Evolutionary conservation across 1,284 basidiomycete species (phyloP).

Genomic region (Pyrrhoderma lamaoense): DNA sequence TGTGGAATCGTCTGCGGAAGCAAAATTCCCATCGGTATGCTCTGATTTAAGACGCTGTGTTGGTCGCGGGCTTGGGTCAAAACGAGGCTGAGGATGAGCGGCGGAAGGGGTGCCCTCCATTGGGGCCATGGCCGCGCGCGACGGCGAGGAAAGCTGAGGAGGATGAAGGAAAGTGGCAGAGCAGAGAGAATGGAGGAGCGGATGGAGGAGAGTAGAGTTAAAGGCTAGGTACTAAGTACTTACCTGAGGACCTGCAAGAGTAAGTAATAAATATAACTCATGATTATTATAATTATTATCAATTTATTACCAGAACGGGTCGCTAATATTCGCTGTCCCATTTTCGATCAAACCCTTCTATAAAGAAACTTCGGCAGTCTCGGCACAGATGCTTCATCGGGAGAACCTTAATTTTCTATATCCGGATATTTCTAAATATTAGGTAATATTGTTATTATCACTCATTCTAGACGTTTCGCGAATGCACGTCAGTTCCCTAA

Average conservation of each 20-base stretch:
- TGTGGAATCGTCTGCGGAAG: slow-evolving; percentile 13
- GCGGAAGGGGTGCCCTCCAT: not conserved
- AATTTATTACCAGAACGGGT: no score
- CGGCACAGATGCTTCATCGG: no score
- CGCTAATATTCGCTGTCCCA: no score
- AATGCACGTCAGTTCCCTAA: no score
- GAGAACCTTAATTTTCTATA: no score
- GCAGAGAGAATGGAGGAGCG: not conserved
- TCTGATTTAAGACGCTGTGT: slow-evolving; percentile 14
- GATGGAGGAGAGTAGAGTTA: not conserved
- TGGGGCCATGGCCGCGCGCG: slow-evolving; percentile 4
- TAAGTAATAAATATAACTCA: no score
- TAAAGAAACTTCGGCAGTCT: no score
- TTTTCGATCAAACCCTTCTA: no score
- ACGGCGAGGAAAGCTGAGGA: not conserved
- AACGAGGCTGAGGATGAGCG: slow-evolving; percentile 9
- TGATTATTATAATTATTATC: no score
- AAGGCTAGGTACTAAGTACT: not conserved
- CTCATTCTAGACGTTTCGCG: not conserved
- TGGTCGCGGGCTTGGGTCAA: slow-evolving; percentile 7
- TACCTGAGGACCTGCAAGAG: no score
- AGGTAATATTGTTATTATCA: not conserved
- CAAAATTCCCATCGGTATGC: slow-evolving; percentile 13
- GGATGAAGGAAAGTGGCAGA: not conserved
- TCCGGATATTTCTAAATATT: no score